Base-by-base conservation (phyloP, 1,284 basidiomycete species). In the Polyporus tsugae region DNA sequence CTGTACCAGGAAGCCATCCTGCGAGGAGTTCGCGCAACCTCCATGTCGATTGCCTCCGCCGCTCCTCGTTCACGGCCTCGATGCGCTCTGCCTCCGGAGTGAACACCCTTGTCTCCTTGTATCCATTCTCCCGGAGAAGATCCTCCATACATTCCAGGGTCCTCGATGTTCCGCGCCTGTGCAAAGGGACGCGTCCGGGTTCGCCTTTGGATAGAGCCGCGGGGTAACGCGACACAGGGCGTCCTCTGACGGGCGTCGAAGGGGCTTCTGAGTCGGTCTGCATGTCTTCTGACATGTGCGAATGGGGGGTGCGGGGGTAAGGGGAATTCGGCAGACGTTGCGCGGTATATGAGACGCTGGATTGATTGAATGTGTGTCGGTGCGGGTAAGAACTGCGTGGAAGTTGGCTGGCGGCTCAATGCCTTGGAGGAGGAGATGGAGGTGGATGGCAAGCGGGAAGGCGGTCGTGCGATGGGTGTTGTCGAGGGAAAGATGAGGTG, bases 41-140 rank as follows among this genome's bases (percentile, higher is more conserved):
- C 72, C 72, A 73, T 41, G 64, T 68, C 3, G 69, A 64, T 49
- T 75, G 44, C 73, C 71, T 64, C 73, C 70, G 25, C 71, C 71
- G 63, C 63, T 77, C 78, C 46, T 75, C 72, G 74, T 75, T 77
- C 75, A 67, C 76, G 73, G 64, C 76, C 74, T 73, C 79, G 71
- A 65, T 74, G 70, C 87, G 85, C 72, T 95, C 93, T 0, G 85
- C 82, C 78, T 95, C 93, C 6, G 95, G 94, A 0, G 95, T 95
- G 75, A 94, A 93, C 19, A 96, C 86, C 39, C 95, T 86, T 0
- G 94, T 95, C 78, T 96, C 95, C 78, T 94, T 95, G 84, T 95
- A 96, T 4, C 95, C 95, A 0, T 94, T 94, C 77, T 95, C 92
- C 64, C 88, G 85, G 29, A 96, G 83, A 19, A 96, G 84, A 79